A percentile compares a stretch with the other conserved stretches of the same genome.
These are phyloP conservation scores for Metschnikowia kunwiensis DNA, from an alignment of 805 yeast species.

Conservation along the genomic window DNA sequence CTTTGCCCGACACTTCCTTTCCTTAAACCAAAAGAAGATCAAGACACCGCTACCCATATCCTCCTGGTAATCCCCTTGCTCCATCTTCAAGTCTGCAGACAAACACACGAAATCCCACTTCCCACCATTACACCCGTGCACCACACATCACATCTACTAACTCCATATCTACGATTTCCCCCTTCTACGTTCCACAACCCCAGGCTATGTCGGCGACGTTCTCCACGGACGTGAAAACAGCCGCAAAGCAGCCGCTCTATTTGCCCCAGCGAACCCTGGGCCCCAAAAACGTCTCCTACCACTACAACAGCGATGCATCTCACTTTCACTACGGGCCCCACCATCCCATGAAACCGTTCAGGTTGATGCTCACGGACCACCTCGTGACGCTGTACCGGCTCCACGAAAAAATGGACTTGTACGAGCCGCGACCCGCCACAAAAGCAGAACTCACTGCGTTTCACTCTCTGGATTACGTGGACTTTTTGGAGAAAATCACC, in stretches of 20 bases:
- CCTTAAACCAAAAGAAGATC: no score
- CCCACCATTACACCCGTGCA: no score
- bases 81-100: no score
- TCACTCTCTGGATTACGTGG: conserved; percentile 83
- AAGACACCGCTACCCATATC: no score
- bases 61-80: no score
- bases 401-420: conserved; percentile 87
- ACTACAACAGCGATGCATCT: conserved; percentile 76
- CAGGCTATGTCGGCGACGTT: conserved; percentile 32
- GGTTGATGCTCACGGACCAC: conserved; percentile 92
- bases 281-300: conserved; percentile 66
- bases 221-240: conserved; percentile 33
- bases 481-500: conserved; percentile 70
- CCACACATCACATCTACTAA: no score
- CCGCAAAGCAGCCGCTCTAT: conserved; percentile 32
- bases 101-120: no score
- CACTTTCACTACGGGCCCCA: conserved; percentile 86
- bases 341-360: conserved; percentile 98
- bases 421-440: conserved; percentile 79
- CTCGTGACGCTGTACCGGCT: conserved; percentile 79
- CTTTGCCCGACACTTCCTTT: no score
- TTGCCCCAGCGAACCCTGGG: conserved; percentile 19
- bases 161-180: no score
- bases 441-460: conserved; percentile 74
- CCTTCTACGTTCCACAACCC: no score